These are phyloP conservation scores for Populus ilicifolia DNA, from an alignment of 345 rosid species.

Conservation along the genomic window DNA sequence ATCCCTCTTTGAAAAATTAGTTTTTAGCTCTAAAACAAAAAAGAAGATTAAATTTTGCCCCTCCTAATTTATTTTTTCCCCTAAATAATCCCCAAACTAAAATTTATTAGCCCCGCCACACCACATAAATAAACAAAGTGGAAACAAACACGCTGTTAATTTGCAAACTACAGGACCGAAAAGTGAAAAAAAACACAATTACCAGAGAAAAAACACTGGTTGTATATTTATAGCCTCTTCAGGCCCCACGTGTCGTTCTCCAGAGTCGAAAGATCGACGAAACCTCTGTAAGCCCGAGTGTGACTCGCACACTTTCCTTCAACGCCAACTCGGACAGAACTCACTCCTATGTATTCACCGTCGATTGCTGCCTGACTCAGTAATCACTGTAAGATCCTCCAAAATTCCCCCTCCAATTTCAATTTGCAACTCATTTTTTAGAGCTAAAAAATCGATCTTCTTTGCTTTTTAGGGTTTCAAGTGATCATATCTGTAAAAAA, in stretches of 20 bases:
- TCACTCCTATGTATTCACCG: constrained; percentile 12
- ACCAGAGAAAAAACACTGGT: not conserved
- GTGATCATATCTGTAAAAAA: not conserved
- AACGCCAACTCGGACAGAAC: constrained; percentile 22
- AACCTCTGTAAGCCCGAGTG: constrained; percentile 33
- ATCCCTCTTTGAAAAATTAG: too few relatives aligned
- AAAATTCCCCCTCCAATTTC: not conserved
- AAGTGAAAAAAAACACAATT: not conserved
- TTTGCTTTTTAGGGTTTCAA: constrained; percentile 30
- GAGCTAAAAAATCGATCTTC: not conserved
- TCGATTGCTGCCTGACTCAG: constrained; percentile 18
- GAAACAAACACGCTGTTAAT: not conserved
- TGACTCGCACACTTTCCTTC: constrained; percentile 32
- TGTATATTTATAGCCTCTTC: not conserved
- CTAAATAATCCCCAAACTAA: too few relatives aligned
- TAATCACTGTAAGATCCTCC: constrained; percentile 27
- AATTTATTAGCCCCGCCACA: too few relatives aligned
- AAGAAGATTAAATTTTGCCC: too few relatives aligned
- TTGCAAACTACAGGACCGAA: too few relatives aligned
- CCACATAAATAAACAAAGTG: too few relatives aligned
- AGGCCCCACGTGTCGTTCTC: constrained; percentile 35
- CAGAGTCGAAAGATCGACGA: constrained; percentile 18
- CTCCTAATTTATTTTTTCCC: too few relatives aligned
- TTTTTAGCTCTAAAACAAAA: too few relatives aligned
- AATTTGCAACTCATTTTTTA: not conserved